These are phyloP conservation scores for Coemansia sp. DNA, from an alignment of 192 early-diverging fungal species.

Conservation along the genomic window DNA sequence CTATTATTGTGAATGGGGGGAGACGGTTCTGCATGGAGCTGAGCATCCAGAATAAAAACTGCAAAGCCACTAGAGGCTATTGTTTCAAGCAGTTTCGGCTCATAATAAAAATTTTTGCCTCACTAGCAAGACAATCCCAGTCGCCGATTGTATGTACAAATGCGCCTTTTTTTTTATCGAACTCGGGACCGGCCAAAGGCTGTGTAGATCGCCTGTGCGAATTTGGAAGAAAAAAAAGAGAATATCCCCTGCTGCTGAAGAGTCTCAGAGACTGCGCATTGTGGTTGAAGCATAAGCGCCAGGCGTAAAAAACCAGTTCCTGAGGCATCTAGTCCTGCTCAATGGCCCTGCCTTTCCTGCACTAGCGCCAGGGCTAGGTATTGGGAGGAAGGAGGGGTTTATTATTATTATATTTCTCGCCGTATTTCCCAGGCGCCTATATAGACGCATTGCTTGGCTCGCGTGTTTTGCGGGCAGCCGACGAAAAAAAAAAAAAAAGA, in stretches of 20 bases:
- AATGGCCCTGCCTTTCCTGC: no score
- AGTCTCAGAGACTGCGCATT: no score
- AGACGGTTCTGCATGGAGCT: background rate
- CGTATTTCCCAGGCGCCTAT: no score
- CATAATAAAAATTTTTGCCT: background rate
- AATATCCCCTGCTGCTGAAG: background rate
- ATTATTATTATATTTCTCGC: no score
- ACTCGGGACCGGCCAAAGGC: background rate
- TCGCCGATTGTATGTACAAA: background rate
- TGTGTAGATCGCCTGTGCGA: background rate
- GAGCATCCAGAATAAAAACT: background rate
- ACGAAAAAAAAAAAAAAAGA: no score
- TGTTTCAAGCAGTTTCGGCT: background rate
- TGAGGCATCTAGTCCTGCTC: no score
- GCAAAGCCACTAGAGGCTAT: constrained; percentile 1
- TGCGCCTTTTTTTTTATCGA: background rate
- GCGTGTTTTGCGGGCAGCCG: no score
- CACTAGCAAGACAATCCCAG: background rate
- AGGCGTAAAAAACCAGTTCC: background rate
- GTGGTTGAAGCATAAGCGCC: no score
- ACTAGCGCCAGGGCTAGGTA: no score
- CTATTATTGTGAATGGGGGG: background rate
- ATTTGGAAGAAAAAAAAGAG: background rate
- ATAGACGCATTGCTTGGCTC: no score
- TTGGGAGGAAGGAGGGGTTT: no score